Evolutionary conservation across 306 rosid species (phyloP).

Genomic region (Inga leiocalycina): DNA sequence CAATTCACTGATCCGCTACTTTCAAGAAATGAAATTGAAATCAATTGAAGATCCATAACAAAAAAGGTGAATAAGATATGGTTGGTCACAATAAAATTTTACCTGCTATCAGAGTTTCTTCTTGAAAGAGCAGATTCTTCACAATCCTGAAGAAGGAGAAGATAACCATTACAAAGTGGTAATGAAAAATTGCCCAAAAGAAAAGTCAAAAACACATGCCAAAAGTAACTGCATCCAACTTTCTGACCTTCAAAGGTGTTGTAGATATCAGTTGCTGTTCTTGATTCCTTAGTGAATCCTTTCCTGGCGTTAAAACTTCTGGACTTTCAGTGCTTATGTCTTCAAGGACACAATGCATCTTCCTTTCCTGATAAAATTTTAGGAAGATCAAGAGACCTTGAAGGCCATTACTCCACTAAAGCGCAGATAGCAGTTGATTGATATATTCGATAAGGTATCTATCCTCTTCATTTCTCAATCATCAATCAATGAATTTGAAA

Average conservation of each 20-base stretch:
- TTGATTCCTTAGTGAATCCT: constrained; percentile 39
- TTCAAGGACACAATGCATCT: constrained; percentile 67
- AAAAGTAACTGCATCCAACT: constrained; percentile 27
- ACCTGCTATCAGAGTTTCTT: constrained; percentile 63
- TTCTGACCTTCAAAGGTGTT: constrained; percentile 45
- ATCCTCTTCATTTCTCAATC: constrained; percentile 19
- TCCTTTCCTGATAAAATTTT: constrained; percentile 50
- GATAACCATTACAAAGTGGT: constrained; percentile 27
- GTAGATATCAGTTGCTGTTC: constrained; percentile 39
- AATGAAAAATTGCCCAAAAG: constrained; percentile 13
- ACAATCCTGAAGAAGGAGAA: constrained; percentile 54
- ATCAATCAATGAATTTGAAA: constrained; percentile 30
- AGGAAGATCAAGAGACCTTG: too few species aligned
- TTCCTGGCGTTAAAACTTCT: constrained; percentile 49
- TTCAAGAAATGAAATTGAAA: constrained; percentile 6
- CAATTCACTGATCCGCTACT: constrained; percentile 3
- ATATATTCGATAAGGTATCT: constrained; percentile 7
- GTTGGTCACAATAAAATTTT: constrained; percentile 32
- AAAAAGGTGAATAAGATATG: constrained; percentile 24
- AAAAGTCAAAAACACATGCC: constrained; percentile 5
- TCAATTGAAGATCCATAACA: constrained; percentile 15
- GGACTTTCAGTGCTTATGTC: constrained; percentile 47
- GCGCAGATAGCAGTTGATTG: constrained; percentile 21
- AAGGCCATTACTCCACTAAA: constrained; percentile 6
- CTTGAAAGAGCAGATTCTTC: constrained; percentile 52